Conservation (phyloP, 441 rosid genomes). For the Isatis lusitanica region DNA sequence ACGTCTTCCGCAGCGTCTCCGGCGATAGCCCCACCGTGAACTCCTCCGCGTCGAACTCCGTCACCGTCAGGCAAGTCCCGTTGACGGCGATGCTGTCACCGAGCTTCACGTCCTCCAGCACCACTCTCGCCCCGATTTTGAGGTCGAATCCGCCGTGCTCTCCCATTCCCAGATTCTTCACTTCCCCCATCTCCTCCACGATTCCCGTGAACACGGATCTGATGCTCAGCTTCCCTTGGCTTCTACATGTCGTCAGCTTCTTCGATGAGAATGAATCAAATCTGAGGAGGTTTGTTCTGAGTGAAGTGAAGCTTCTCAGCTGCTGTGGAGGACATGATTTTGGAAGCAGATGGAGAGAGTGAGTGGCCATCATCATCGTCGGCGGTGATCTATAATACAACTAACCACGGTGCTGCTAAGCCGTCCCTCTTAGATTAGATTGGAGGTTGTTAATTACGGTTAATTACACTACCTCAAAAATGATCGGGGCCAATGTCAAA, state of each 20-base stretch:
- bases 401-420: too few species aligned
- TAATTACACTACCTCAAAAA: neutral
- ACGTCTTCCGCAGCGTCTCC: slow-evolving; percentile 76
- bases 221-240: slow-evolving; percentile 26
- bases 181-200: slow-evolving; percentile 79
- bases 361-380: slow-evolving; percentile 40
- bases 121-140: slow-evolving; percentile 56
- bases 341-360: slow-evolving; percentile 30
- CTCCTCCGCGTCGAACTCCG: slow-evolving; percentile 55
- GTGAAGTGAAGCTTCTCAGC: neutral
- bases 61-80: slow-evolving; percentile 89
- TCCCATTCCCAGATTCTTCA: slow-evolving; percentile 53
- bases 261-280: slow-evolving; percentile 4
- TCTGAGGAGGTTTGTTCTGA: slow-evolving; percentile 28
- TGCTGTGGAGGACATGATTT: slow-evolving; percentile 21
- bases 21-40: slow-evolving; percentile 74
- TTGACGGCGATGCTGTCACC: slow-evolving; percentile 88
- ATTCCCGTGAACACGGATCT: slow-evolving; percentile 81
- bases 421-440: too few species aligned
- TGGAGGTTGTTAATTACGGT: neutral
- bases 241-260: neutral
- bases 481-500: neutral
- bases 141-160: slow-evolving; percentile 62
- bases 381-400: neutral
- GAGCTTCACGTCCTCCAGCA: slow-evolving; percentile 59